Evolutionary conservation across 345 rosid species (phyloP), one percentile per base, ranked within the genome.

Genomic region (Dipteronia dyeriana): DNA sequence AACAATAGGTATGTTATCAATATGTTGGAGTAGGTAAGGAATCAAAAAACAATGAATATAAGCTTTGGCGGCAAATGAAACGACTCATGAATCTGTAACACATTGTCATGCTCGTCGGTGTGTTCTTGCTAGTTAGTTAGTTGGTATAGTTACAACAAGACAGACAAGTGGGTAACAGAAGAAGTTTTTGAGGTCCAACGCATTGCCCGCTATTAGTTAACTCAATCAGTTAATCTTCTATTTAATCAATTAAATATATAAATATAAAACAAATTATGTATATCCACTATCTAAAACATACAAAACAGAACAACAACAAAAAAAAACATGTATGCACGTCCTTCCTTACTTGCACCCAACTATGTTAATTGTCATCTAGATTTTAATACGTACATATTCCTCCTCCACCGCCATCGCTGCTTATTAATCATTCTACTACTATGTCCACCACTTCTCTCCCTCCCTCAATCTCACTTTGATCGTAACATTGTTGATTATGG

Each of bases 311-410:
- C 20, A 16, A 16, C 17, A 56, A 5, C 0, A 7, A 43, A 17
- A 54, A 56, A 6, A n/a, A 9, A 45, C 49, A 45, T 10, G 11
- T 75, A 78, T 78, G 83, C 92, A 92, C 89, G 93, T 88, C 71
- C 74, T 51, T 61, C 56, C 75, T 57, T 78, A 80, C 86, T 82
- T 80, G 89, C 85, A 41, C 45, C 9, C 45, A 41, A 41, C 45
- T 31, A 34, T 69, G 53, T 79, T 84, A 88, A 87, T 86, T 73
- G 84, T 81, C 75, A 75, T 70, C n/a, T n/a, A n/a, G 62, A 64
- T 69, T 78, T 79, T 49, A 17, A 8, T 41, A 34, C 71, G 43
- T 78, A 25, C 84, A 76, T 74, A 71, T 12, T 38, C 73, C 29
- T 41, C 38, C 38, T 45, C 70, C 61, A 43, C 66, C 57, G 9